Percentiles rank a stretch among this genome's conserved stretches.
phyloP scores from a whole-genome alignment of 1,284 basidiomycete genomes.

The Veloporphyrellus conicus region DNA sequence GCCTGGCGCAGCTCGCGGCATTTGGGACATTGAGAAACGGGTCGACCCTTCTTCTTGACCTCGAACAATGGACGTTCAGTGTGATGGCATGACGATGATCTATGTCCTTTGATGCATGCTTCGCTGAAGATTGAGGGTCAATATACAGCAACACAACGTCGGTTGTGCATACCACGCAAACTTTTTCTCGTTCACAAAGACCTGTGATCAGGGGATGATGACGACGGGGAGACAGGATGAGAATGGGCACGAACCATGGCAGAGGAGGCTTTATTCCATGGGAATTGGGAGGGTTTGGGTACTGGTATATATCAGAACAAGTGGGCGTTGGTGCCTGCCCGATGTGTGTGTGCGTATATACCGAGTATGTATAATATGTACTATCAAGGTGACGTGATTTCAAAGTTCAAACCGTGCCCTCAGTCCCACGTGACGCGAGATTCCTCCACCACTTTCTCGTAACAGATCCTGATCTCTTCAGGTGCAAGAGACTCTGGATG shows the following conservation, averaged over 20 bases:
- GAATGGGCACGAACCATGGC: slow-evolving; percentile 22
- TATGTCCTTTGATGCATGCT: slow-evolving; percentile 85
- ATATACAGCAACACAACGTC: background rate
- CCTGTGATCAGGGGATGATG: slow-evolving; percentile 36
- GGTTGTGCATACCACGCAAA: slow-evolving; percentile 62
- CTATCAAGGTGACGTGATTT: background rate
- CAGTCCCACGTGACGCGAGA: background rate
- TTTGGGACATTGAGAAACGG: slow-evolving; percentile 76
- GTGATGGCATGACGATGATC: slow-evolving; percentile 78
- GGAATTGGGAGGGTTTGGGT: background rate
- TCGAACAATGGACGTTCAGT: slow-evolving; percentile 79
- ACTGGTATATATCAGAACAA: slow-evolving; percentile 7
- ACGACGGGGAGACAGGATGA: background rate
- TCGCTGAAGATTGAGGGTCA: slow-evolving; percentile 46
- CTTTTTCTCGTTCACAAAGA: slow-evolving; percentile 77
- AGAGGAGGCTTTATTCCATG: slow-evolving; percentile 14
- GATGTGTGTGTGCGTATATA: background rate
- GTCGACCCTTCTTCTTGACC: slow-evolving; percentile 82
- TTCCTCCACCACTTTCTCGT: background rate
- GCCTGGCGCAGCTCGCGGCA: slow-evolving; percentile 75
- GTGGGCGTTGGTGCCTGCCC: background rate
- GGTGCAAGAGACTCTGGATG: too few relatives aligned
- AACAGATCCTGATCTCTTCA: too few relatives aligned
- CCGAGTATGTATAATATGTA: too few relatives aligned
- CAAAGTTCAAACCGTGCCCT: too few relatives aligned